Conservation (phyloP, 805 yeast species). For the Candida patagonica region DNA sequence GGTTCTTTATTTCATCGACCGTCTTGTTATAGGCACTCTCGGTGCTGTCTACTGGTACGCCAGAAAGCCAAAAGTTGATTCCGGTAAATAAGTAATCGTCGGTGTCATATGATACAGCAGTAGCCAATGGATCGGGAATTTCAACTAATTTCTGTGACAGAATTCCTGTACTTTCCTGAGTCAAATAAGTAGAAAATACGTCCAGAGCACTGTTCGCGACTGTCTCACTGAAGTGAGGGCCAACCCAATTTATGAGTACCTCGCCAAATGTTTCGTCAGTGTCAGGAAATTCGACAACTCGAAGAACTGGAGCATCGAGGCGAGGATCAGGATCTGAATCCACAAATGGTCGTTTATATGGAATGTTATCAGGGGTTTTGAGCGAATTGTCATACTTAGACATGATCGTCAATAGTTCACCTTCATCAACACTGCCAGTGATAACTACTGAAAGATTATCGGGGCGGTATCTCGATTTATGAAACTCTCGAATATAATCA, state of each 20-base stretch:
- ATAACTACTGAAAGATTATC: slow-evolving; percentile 76
- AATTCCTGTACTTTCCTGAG: slow-evolving; percentile 69
- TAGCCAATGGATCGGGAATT: slow-evolving; percentile 71
- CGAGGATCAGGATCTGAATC: slow-evolving; percentile 45
- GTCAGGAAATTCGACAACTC: slow-evolving; percentile 74
- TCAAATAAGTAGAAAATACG: slow-evolving; percentile 60
- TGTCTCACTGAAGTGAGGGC: slow-evolving; percentile 51
- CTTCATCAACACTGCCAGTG: slow-evolving; percentile 76
- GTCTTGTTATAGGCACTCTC: slow-evolving; percentile 36
- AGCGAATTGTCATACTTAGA: slow-evolving; percentile 51
- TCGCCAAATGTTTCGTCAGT: slow-evolving; percentile 80
- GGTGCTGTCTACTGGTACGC: slow-evolving; percentile 66
- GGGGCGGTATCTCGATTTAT: slow-evolving; percentile 61
- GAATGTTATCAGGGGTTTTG: slow-evolving; percentile 27
- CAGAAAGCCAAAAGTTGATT: slow-evolving; percentile 46
- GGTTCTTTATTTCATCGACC: slow-evolving; percentile 38
- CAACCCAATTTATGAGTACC: slow-evolving; percentile 66
- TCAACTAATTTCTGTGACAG: slow-evolving; percentile 68
- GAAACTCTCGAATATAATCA: slow-evolving; percentile 69
- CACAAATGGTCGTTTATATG: slow-evolving; percentile 63
- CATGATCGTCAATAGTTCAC: slow-evolving; percentile 55
- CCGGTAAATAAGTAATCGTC: slow-evolving; percentile 63
- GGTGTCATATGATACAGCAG: slow-evolving; percentile 57
- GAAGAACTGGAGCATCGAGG: slow-evolving; percentile 32
- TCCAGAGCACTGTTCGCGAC: slow-evolving; percentile 60